A percentile compares a stretch with the other conserved stretches of the same genome.
Evolutionary conservation across 495 filamentous ascomycete species (phyloP).

Genomic region (Aspergillus baeticus): DNA sequence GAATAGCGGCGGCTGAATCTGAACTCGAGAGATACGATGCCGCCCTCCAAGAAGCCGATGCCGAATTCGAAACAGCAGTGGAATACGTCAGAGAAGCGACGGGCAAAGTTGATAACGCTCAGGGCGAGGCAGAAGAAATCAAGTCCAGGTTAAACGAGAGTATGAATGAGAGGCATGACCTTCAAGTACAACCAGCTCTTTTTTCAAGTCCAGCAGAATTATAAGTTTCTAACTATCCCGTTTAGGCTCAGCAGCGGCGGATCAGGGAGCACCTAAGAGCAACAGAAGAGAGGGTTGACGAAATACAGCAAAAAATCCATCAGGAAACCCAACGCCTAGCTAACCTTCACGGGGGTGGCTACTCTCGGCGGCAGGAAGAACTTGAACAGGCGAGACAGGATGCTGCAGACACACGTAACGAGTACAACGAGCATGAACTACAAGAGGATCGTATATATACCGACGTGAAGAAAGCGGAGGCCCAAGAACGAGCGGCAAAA

Average conservation of each 20-base stretch:
- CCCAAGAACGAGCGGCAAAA: slow-evolving; percentile 24
- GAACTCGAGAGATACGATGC: slow-evolving; percentile 38
- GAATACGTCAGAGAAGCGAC: slow-evolving; percentile 55
- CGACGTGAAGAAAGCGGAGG: slow-evolving; percentile 38
- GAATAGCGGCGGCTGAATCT: slow-evolving; percentile 42
- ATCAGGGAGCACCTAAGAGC: slow-evolving; percentile 47
- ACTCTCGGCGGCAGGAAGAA: slow-evolving; percentile 47
- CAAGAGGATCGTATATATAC: slow-evolving; percentile 25
- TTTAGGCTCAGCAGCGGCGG: slow-evolving; percentile 50
- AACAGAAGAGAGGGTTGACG: slow-evolving; percentile 39
- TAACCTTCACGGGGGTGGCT: slow-evolving; percentile 52
- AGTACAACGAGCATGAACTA: slow-evolving; percentile 31
- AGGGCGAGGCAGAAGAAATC: slow-evolving; percentile 39
- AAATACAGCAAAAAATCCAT: slow-evolving; percentile 39
- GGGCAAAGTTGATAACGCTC: slow-evolving; percentile 41
- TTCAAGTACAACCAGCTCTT: slow-evolving; percentile 40
- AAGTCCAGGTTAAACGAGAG: slow-evolving; percentile 38
- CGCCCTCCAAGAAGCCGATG: slow-evolving; percentile 43
- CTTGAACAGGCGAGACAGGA: slow-evolving; percentile 37
- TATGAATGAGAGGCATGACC: slow-evolving; percentile 40
- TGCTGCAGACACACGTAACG: slow-evolving; percentile 30
- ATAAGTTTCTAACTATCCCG: slow-evolving; percentile 7
- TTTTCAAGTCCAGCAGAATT: no score
- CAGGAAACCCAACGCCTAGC: slow-evolving; percentile 51
- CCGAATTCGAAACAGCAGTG: slow-evolving; percentile 50